These are phyloP conservation scores for Perkinsus marinus DNA, from an alignment of 169 alveolate genomes.

Conservation along the genomic window DNA sequence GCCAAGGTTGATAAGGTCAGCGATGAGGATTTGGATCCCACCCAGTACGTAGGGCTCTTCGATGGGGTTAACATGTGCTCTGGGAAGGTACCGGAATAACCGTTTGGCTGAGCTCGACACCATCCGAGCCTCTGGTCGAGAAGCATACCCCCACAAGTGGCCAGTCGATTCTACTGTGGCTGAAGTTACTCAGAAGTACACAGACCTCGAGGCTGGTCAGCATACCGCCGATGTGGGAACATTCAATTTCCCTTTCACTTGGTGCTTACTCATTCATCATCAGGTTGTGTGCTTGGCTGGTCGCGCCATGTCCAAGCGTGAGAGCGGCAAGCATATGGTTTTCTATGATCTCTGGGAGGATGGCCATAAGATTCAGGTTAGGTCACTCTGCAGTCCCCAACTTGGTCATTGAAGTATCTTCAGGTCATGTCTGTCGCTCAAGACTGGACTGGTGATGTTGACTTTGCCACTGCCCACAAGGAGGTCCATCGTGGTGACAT, in stretches of 20 bases:
- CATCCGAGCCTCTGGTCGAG: conserved; percentile 33
- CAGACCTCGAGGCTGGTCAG: conserved; percentile 45
- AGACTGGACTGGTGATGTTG: conserved; percentile 30
- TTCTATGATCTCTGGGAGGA: conserved; percentile 76
- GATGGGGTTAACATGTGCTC: not conserved
- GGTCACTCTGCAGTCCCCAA: too few species aligned
- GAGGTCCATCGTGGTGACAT: conserved; percentile 72
- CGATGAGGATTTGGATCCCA: conserved; percentile 40
- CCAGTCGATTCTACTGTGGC: conserved; percentile 39
- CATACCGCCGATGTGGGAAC: conserved; percentile 31
- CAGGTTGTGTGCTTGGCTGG: conserved; percentile 54
- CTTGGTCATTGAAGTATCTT: conserved; percentile 15
- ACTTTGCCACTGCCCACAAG: conserved; percentile 44
- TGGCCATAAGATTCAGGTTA: conserved; percentile 69
- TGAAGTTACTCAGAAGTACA: conserved; percentile 44
- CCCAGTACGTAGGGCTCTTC: not conserved
- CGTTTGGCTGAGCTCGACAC: conserved; percentile 21
- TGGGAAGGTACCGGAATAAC: conserved; percentile 24
- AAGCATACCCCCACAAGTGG: conserved; percentile 81
- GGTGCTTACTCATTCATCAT: not conserved
- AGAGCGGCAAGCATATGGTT: conserved; percentile 64
- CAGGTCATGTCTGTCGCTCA: conserved; percentile 28
- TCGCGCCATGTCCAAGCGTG: conserved; percentile 63
- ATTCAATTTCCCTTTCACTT: too few species aligned
- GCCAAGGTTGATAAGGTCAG: not conserved